Evolutionary conservation across 2,329 filamentous ascomycete species (phyloP), one percentile per base, ranked within the genome.

Genomic region (Sporothrix euskadiensis): DNA sequence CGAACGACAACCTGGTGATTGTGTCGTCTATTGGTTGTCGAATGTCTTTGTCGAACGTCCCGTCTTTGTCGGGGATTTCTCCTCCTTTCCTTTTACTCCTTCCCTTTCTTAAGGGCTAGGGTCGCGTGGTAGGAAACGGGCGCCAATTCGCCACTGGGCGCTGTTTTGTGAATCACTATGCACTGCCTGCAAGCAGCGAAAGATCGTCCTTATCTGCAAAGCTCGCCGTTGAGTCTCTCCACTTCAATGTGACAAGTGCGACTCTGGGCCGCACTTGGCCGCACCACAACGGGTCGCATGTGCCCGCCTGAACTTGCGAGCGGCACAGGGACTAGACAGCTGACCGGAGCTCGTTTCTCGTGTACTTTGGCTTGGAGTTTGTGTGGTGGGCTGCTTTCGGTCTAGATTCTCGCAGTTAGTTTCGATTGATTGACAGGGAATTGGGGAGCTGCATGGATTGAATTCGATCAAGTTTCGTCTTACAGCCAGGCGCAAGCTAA

Each of bases 181-280:
- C 39, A 19, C 44, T 47, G 44, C 30, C 65, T 39, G 47, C 54
- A 14, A 52, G 47, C 30, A 22, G 22, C 65, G 16, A 22, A 65
- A 19, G 44, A 69, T 69, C 65, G 47, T 39, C 26, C 66, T 69
- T 69, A 69, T 69, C 66, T 39, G 26, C 26, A 68, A 49, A 61
- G 44, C 65, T 65, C 22, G 9, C n/a, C 22, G 16, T 6, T 49
- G 4, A n/a, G 65, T 69, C 65, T 69, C 47, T 22, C 65, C 65
- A 69, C 47, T 30, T 4, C 26, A 56, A 22, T 52, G 47, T 9
- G 54, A 69, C 63, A 32, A 65, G 57, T 16, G 57, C 8, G 19
- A 7, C 5, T 10, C 61, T 47, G 35, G 59, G 63, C 63, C 63
- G 63, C 41, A 49, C 41, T n/a, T 69, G 66, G 66, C 66, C 66